A percentile compares a stretch with the other conserved stretches of the same genome.
phyloP scores from a whole-genome alignment of 306 rosid genomes.

The Abrus pulchellus region DNA sequence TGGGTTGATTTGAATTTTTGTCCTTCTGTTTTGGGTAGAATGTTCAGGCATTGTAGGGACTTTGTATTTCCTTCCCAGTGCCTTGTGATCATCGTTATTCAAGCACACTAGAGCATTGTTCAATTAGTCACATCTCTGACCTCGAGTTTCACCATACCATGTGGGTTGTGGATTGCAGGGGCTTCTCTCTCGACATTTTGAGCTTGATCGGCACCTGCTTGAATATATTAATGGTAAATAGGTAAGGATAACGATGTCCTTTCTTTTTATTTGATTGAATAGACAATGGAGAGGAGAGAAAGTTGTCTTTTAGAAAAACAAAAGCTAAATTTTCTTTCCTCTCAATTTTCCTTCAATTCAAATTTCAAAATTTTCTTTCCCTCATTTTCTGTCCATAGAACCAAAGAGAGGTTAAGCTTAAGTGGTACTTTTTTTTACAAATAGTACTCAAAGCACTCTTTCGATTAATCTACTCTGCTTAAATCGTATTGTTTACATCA shows the following conservation, averaged over 20 bases:
- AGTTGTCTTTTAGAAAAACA: too few species aligned
- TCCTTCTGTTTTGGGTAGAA: conserved; percentile 5
- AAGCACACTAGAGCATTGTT: conserved; percentile 36
- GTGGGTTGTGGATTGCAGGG: conserved; percentile 66
- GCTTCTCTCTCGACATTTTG: conserved; percentile 73
- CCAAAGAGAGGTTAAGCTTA: too few species aligned
- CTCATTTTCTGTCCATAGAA: too few species aligned
- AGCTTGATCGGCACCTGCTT: conserved; percentile 87
- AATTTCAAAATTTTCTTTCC: too few species aligned
- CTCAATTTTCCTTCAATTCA: too few species aligned
- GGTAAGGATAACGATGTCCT: background rate
- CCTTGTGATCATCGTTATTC: conserved; percentile 18
- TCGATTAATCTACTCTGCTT: too few species aligned
- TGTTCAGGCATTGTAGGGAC: background rate
- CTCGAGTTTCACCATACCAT: background rate
- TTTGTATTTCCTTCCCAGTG: background rate
- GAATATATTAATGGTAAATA: conserved; percentile 79
- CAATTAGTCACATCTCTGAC: background rate
- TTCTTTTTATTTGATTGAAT: too few species aligned
- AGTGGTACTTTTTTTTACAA: too few species aligned
- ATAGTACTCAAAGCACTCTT: too few species aligned
- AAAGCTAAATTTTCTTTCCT: too few species aligned
- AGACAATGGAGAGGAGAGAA: too few species aligned
- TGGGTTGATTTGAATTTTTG: conserved; percentile 3
- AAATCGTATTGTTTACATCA: too few species aligned